Base-by-base conservation (phyloP, 2,329 filamentous ascomycete species). In the Fusarium subtropicale region DNA sequence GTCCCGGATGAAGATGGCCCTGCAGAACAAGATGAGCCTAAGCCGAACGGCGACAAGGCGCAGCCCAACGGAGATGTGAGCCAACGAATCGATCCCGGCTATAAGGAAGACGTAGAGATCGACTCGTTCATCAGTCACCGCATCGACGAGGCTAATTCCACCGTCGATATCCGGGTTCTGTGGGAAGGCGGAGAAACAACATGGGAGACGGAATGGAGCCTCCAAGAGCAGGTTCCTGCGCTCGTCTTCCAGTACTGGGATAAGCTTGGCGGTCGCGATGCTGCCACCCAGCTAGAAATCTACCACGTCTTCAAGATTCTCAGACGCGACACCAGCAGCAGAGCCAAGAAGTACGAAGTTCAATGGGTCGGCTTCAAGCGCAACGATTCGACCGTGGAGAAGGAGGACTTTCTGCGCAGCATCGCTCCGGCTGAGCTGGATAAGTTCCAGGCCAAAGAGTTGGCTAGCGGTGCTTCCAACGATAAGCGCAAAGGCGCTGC, bases 231-330 rank as follows among this genome's bases (percentile, higher is more conserved):
- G 51, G 71, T 74, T 1, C 73, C 73, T 4, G 47, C 58, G 3
- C 68, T 75, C 12, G 69, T 75, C 45, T 75, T 68, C 64, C 66
- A 74, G 61, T 75, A 75, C 61, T 75, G 73, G 73, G 73, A 75
- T 11, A 52, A 58, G 22, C 51, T 68, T 1, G 71, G 73, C 18
- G 71, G 73, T 7, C 73, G 73, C 20, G 73, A 75, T n/a, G 42
- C 52, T 8, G 71, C 70, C 10, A 75, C 73, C 30, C 56, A 62
- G 20, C 63, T 75, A 4, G 71, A 72, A 7, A 34, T 72, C 16
- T 75, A 71, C 48, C 73, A 75, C 55, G 73, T 74, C 28, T 75
- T 75, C 57, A 71, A 61, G 38, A 67, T 75, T 16, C 65, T 75
- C 28, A 74, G 75, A 67, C 71, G 70, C 20, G 66, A 60, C 10